These are phyloP conservation scores for Curvularia sp. DNA, from an alignment of 2,329 filamentous ascomycete genomes.

Conservation along the genomic window DNA sequence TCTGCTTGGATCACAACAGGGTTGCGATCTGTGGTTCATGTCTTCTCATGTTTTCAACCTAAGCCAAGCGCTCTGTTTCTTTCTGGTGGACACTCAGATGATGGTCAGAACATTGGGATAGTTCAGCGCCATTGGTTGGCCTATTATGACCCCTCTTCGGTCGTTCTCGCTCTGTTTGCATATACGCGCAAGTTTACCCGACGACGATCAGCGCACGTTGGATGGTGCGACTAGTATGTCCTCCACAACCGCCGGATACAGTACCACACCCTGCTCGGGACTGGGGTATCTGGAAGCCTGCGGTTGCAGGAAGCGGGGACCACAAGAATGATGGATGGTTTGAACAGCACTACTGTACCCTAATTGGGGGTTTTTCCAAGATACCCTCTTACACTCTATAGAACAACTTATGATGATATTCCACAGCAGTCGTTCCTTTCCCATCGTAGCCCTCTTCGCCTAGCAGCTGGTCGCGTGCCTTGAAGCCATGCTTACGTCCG, in stretches of 20 bases:
- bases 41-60: not conserved
- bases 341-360: slow-evolving; percentile 14
- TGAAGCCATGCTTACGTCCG: not conserved
- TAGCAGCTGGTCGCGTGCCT: not conserved
- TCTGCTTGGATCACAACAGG: slow-evolving; percentile 4
- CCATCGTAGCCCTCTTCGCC: not conserved
- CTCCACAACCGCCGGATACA: not conserved
- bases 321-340: slow-evolving; percentile 4
- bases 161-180: slow-evolving; percentile 1
- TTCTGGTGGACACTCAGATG: slow-evolving; percentile 1
- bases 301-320: slow-evolving; percentile 2
- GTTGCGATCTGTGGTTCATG: slow-evolving; percentile 6
- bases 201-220: slow-evolving; percentile 1
- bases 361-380: slow-evolving; percentile 15
- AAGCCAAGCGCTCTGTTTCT: not conserved
- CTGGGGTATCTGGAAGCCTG: not conserved
- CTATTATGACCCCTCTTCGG: slow-evolving; percentile 1
- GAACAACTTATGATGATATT: slow-evolving; percentile 18
- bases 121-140: not conserved
- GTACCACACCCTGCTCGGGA: not conserved
- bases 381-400: slow-evolving; percentile 17
- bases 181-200: slow-evolving; percentile 1
- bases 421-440: not conserved
- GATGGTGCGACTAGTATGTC: slow-evolving; percentile 5
- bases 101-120: not conserved